A percentile compares a stretch with the other conserved stretches of the same genome.
These are phyloP conservation scores for Trichocomaceae sp. DNA, from an alignment of 2,329 filamentous ascomycete genomes.

Conservation along the genomic window DNA sequence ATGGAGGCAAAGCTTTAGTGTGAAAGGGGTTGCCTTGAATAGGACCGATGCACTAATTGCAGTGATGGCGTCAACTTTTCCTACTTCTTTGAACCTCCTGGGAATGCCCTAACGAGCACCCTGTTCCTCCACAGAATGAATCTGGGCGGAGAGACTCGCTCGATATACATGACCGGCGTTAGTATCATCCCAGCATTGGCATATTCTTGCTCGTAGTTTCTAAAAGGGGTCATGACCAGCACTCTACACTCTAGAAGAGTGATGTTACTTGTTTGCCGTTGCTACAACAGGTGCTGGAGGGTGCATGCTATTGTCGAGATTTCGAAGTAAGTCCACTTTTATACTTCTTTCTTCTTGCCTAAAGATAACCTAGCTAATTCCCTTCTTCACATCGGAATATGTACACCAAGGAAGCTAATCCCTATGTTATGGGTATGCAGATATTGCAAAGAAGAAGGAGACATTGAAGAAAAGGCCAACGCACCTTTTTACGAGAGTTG, in stretches of 20 bases:
- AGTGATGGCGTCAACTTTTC: too few relatives aligned
- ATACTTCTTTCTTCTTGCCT: background rate
- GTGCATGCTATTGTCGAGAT: background rate
- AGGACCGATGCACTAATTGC: too few relatives aligned
- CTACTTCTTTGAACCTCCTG: too few relatives aligned
- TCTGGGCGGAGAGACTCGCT: too few relatives aligned
- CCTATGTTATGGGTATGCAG: background rate
- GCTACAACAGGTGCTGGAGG: background rate
- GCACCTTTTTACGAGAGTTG: too few relatives aligned
- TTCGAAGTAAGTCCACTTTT: background rate
- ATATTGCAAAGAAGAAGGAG: background rate
- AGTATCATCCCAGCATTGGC: background rate
- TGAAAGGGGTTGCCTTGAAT: too few relatives aligned
- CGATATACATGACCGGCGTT: background rate
- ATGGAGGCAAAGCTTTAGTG: too few relatives aligned
- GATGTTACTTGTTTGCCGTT: background rate
- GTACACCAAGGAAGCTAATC: background rate
- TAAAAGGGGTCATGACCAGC: background rate
- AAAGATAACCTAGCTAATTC: background rate
- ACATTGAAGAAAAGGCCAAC: background rate
- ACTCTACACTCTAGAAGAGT: background rate
- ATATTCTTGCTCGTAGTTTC: background rate
- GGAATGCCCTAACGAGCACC: too few relatives aligned
- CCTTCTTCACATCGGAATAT: background rate
- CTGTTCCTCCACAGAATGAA: too few relatives aligned